Conservation (phyloP, 768 basidiomycete genomes). For the Vararia minispora region DNA sequence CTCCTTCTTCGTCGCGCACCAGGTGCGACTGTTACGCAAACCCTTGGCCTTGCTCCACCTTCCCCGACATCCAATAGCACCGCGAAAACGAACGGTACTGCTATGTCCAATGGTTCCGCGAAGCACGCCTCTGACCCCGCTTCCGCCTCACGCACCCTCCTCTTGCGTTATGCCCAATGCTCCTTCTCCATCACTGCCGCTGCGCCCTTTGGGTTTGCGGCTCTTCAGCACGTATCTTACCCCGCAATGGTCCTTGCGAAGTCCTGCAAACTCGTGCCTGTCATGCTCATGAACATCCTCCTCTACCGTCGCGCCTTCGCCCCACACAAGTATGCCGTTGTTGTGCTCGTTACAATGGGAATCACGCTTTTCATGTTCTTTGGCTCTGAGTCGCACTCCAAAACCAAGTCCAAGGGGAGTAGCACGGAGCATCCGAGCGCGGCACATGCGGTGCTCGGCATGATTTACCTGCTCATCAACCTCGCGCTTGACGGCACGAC, state of each 20-base stretch:
- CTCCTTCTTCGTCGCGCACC: constrained; percentile 51
- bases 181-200: constrained; percentile 82
- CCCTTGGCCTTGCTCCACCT: constrained; percentile 47
- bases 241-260: constrained; percentile 99
- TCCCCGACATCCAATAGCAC: constrained; percentile 12
- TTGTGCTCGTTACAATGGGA: constrained; percentile 81
- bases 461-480: constrained; percentile 73
- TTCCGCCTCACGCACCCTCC: constrained; percentile 30
- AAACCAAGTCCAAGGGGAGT: constrained; percentile 25
- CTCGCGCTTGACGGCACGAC: constrained; percentile 85
- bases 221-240: constrained; percentile 92
- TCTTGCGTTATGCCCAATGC: constrained; percentile 72
- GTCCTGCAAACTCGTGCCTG: constrained; percentile 98
- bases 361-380: constrained; percentile 94
- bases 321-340: constrained; percentile 91
- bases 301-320: constrained; percentile 91
- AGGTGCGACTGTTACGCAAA: constrained; percentile 38
- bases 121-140: constrained; percentile 22
- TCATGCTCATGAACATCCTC: constrained; percentile 94
- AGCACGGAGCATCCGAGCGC: constrained; percentile 26
- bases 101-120: constrained; percentile 18
- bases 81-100: constrained; percentile 24
- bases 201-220: constrained; percentile 92
- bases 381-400: constrained; percentile 43
- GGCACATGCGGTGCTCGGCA: constrained; percentile 57